Percentiles rank a stretch among this genome's conserved stretches.
Conservation (phyloP, 2,329 filamentous ascomycete genomes). For the Penicillium brevicompactum region DNA sequence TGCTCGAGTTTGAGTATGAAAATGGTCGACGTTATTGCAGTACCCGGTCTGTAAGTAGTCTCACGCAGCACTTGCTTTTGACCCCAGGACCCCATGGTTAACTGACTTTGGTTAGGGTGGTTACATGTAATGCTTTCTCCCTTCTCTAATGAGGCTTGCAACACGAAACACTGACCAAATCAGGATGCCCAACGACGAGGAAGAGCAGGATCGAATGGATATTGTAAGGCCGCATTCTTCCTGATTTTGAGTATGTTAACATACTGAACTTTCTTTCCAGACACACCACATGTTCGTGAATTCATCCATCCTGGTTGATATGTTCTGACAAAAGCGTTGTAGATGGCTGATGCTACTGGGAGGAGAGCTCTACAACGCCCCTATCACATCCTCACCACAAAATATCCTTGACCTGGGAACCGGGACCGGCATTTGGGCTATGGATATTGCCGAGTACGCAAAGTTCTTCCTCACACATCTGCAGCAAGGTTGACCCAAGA, state of each 20-base stretch:
- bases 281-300: conserved; percentile 21
- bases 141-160: not conserved
- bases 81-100: not conserved
- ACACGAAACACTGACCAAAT: conserved; percentile 4
- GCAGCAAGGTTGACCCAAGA: not conserved
- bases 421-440: conserved; percentile 47
- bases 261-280: conserved; percentile 11
- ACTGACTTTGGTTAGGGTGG: conserved; percentile 6
- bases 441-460: conserved; percentile 42
- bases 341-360: conserved; percentile 28
- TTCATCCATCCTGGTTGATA: not conserved
- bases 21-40: conserved; percentile 43
- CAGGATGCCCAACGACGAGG: conserved; percentile 38
- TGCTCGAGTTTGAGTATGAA: conserved; percentile 40
- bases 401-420: conserved; percentile 46
- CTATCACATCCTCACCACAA: conserved; percentile 20
- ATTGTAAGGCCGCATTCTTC: conserved; percentile 15
- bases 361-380: conserved; percentile 27
- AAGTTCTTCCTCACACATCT: not conserved
- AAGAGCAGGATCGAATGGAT: conserved; percentile 37
- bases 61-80: not conserved
- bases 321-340: not conserved
- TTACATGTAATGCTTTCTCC: conserved; percentile 15
- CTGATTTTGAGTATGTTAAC: not conserved
- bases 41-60: conserved; percentile 26